Conservation (phyloP, 805 yeast species). For the Cyberlindnera veronae region DNA sequence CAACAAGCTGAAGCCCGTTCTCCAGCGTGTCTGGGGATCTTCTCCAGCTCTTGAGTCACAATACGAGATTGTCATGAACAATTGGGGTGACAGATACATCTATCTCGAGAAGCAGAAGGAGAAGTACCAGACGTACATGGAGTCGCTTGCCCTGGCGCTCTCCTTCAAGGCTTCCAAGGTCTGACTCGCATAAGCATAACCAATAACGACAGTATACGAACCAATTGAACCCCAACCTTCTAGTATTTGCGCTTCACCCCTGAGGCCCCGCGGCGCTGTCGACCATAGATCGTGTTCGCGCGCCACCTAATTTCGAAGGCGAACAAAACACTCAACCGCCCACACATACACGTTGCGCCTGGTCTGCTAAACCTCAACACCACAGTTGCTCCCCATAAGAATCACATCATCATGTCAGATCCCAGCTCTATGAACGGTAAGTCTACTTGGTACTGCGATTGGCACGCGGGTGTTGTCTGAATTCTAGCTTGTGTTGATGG, state of each 20-base stretch:
- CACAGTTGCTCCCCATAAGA: no score
- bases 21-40: constrained; percentile 35
- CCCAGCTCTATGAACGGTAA: neutral
- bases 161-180: constrained; percentile 23
- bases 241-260: no score
- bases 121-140: constrained; percentile 32
- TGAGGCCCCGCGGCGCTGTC: no score
- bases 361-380: no score
- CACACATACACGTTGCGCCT: no score
- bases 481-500: neutral
- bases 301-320: neutral
- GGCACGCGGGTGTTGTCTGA: neutral
- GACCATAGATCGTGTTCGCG: no score
- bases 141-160: constrained; percentile 31
- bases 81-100: constrained; percentile 40
- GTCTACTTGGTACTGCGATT: neutral
- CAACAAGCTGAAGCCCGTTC: constrained; percentile 34
- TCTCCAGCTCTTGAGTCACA: constrained; percentile 6
- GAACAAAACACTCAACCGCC: neutral
- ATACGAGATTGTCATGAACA: constrained; percentile 34
- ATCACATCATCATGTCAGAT: neutral
- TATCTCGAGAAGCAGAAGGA: constrained; percentile 34
- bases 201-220: no score
- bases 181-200: no score
- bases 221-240: no score